Evolutionary conservation across 768 basidiomycete species (phyloP), one percentile per base, ranked within the genome.

Genomic region (Xerocomellus chrysenteron): DNA sequence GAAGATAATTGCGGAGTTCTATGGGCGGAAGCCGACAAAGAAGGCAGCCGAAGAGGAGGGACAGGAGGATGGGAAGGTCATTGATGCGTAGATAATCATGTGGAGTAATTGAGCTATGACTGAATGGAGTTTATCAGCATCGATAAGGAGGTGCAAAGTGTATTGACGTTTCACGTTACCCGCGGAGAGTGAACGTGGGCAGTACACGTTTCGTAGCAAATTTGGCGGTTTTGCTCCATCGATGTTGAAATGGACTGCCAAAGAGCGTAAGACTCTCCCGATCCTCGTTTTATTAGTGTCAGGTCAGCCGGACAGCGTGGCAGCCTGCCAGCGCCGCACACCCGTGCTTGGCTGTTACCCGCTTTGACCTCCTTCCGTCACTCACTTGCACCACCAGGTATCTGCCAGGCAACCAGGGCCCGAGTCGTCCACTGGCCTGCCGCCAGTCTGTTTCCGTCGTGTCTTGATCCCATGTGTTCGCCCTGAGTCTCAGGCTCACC

Each of bases 1-100:
- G 67, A 93, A 93, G 86, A 95, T 97, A 69, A 88, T 97, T 67
- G 83, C 83, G 58, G 94, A 97, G 75, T 97, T 89, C 73, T 97
- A 97, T 68, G 88, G 82, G 44, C 88, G 94, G 67, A 94, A 95
- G 77, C 72, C 83, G 39, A 81, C 78, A 49, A 87, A 82, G 80
- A 87, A 82, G 77, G 80, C 73, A 65, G 78, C 74, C 43, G 75
- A 71, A 63, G 79, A 73, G 53, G 78, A 81, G 66, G 76, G 68
- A 47, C 42, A 46, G 49, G 43, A 32, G 48, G 68, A 65, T 0
- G 58, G 32, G 60, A 86, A 82, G 74, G 75, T 90, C 59, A 79
- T 90, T 65, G 88, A 90, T 76, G 84, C 77, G 54, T 83, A 82
- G 62, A 64, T 62, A 65, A 64, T 59, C 57, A 37, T 49, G 59